phyloP scores from a whole-genome alignment of 2,329 filamentous ascomycete genomes.

The Stagonosporopsis rhizophila region DNA sequence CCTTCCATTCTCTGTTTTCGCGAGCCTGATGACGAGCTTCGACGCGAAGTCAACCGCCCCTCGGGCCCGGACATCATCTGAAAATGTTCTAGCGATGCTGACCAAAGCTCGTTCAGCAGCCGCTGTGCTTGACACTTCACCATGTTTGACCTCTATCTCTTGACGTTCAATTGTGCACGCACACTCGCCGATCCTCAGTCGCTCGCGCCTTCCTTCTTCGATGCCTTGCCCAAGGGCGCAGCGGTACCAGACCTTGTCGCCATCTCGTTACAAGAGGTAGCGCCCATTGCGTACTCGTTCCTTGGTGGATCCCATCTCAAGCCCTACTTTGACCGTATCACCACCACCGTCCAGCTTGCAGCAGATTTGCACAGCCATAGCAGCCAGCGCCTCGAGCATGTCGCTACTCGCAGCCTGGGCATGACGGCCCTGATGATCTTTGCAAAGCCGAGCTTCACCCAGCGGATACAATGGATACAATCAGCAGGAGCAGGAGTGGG shows the following conservation, averaged over 20 bases:
- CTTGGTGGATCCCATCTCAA: constrained; percentile 81
- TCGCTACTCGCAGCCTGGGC: constrained; percentile 77
- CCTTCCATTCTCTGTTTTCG: background rate
- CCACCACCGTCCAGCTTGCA: constrained; percentile 74
- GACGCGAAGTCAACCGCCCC: background rate
- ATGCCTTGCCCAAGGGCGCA: constrained; percentile 45
- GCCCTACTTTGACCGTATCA: constrained; percentile 77
- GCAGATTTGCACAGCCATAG: constrained; percentile 56
- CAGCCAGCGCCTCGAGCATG: constrained; percentile 67
- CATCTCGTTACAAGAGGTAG: constrained; percentile 82
- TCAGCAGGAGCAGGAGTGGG: constrained; percentile 87
- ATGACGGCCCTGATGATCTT: constrained; percentile 93
- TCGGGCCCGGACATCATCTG: background rate
- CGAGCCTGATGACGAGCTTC: background rate
- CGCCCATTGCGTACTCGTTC: constrained; percentile 83
- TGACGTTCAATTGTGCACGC: constrained; percentile 91
- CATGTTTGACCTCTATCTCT: constrained; percentile 72
- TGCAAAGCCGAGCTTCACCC: constrained; percentile 66
- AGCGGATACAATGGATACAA: constrained; percentile 69
- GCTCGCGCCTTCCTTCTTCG: constrained; percentile 72
- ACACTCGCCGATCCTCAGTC: constrained; percentile 70
- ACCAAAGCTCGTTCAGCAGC: constrained; percentile 24
- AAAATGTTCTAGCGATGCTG: constrained; percentile 28
- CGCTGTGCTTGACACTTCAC: constrained; percentile 6
- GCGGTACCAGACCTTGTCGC: constrained; percentile 72